Evolutionary conservation across 768 basidiomycete species (phyloP).

Genomic region (Pleurotus salmoneostramineus): DNA sequence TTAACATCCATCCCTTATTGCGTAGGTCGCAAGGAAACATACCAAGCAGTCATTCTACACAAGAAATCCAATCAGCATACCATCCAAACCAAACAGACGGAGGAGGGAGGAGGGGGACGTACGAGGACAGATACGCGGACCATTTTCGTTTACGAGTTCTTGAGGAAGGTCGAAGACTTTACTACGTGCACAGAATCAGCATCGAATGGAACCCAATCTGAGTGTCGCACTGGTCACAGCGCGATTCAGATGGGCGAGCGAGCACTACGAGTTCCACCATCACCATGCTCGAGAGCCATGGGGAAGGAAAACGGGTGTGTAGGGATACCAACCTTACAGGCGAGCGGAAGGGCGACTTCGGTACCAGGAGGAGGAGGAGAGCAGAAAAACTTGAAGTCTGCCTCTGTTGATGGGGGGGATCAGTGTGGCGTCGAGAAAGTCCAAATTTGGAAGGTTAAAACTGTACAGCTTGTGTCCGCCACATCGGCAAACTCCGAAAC

Average conservation of each 20-base stretch:
- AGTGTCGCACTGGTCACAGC: slow-evolving; percentile 82
- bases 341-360: slow-evolving; percentile 3
- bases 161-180: slow-evolving; percentile 11
- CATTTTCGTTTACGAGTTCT: slow-evolving; percentile 45
- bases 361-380: slow-evolving; percentile 16
- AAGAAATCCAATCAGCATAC: slow-evolving; percentile 1
- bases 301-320: slow-evolving; percentile 32
- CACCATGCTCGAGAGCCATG: slow-evolving; percentile 23
- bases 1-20: background rate
- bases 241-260: slow-evolving; percentile 63
- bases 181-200: slow-evolving; percentile 27
- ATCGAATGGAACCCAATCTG: slow-evolving; percentile 56
- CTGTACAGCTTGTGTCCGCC: slow-evolving; percentile 40
- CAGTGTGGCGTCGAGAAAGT: background rate
- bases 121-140: slow-evolving; percentile 86
- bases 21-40: slow-evolving; percentile 9
- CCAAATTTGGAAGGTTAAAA: slow-evolving; percentile 21
- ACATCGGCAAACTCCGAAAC: slow-evolving; percentile 32
- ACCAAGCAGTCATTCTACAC: slow-evolving; percentile 44
- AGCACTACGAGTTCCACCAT: slow-evolving; percentile 14
- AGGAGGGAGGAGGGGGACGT: slow-evolving; percentile 39
- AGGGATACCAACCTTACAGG: slow-evolving; percentile 4
- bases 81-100: background rate
- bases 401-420: background rate
- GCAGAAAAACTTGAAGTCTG: slow-evolving; percentile 6